Conservation (phyloP, 2,329 filamentous ascomycete genomes). For the Aureobasidium sp. region DNA sequence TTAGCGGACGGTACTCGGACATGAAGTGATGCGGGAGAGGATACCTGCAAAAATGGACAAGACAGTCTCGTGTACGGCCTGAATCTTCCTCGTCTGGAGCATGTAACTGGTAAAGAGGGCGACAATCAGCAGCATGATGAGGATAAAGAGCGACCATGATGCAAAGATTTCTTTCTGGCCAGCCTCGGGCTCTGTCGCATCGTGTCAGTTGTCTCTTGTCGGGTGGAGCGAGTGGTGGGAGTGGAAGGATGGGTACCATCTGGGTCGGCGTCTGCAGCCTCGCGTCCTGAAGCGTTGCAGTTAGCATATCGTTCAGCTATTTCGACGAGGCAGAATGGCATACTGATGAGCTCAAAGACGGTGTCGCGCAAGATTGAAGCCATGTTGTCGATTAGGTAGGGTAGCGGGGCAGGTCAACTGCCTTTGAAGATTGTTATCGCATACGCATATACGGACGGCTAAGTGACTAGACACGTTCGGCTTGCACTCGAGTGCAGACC, state of each 20-base stretch:
- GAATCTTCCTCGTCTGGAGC: conserved; percentile 91
- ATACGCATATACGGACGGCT: not conserved
- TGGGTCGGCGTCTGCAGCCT: conserved; percentile 38
- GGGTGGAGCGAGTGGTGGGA: not conserved
- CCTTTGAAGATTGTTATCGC: conserved; percentile 9
- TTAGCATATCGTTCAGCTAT: not conserved
- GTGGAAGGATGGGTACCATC: conserved; percentile 25
- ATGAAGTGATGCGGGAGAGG: conserved; percentile 12
- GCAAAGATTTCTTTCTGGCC: conserved; percentile 89
- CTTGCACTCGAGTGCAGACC: not conserved
- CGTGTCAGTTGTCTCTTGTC: conserved; percentile 6
- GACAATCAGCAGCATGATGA: conserved; percentile 86
- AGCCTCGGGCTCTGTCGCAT: conserved; percentile 57
- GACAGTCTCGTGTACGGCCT: conserved; percentile 95
- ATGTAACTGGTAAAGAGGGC: conserved; percentile 97
- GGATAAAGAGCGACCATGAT: conserved; percentile 95
- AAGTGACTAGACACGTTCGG: not conserved
- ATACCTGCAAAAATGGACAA: conserved; percentile 93
- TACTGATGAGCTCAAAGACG: conserved; percentile 28
- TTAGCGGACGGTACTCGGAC: not conserved
- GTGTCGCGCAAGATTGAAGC: conserved; percentile 10
- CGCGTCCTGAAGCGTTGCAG: conserved; percentile 27
- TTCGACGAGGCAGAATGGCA: conserved; percentile 7
- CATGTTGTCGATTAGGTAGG: conserved; percentile 7
- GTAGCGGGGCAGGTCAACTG: conserved; percentile 9